Conservation (phyloP, 2,329 filamentous ascomycete species). For the Paraphaeosphaeria minitans region DNA sequence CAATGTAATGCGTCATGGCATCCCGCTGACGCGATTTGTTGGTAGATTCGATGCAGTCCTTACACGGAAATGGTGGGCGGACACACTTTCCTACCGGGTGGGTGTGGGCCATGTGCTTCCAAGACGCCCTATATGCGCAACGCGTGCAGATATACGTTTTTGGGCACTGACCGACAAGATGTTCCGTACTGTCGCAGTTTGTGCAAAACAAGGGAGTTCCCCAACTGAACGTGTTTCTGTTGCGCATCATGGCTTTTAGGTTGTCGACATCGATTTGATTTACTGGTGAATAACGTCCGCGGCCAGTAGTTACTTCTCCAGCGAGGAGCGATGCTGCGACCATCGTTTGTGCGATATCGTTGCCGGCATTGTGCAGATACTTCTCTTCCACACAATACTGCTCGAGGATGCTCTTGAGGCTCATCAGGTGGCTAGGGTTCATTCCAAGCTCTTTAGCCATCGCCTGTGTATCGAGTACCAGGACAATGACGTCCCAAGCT, state of each 20-base stretch:
- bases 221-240: not conserved
- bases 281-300: not conserved
- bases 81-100: conserved; percentile 20
- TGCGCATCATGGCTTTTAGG: not conserved
- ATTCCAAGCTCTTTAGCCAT: conserved; percentile 14
- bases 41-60: not conserved
- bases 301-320: not conserved
- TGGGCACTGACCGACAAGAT: not conserved
- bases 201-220: not conserved
- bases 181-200: not conserved
- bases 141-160: not conserved
- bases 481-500: conserved; percentile 8
- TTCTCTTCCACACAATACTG: conserved; percentile 1
- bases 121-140: not conserved
- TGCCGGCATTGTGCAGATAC: conserved; percentile 13
- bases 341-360: conserved; percentile 12
- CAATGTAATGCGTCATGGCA: not conserved
- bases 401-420: not conserved
- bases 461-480: conserved; percentile 13
- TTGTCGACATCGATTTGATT: not conserved
- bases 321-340: conserved; percentile 6
- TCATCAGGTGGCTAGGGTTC: not conserved
- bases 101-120: not conserved
- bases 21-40: not conserved
- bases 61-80: not conserved